Evolutionary conservation across 2,329 filamentous ascomycete species (phyloP).

Genomic region (Colletotrichum caudatum): DNA sequence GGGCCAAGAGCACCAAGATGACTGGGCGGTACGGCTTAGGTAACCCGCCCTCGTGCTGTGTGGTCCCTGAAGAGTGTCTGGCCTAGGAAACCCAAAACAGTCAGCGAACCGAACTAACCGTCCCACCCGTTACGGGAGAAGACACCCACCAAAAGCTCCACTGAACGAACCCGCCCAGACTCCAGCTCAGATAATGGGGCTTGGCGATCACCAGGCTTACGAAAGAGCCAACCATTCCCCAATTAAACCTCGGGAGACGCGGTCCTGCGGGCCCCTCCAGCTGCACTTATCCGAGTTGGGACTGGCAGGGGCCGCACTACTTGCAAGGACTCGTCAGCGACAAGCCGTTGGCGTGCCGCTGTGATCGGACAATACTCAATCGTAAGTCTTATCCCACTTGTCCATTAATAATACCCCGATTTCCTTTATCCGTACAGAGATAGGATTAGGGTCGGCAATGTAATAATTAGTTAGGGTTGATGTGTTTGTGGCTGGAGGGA

Average conservation of each 20-base stretch:
- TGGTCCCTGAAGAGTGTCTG: slow-evolving; percentile 26
- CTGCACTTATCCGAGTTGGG: slow-evolving; percentile 32
- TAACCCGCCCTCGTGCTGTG: slow-evolving; percentile 15
- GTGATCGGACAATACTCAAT: slow-evolving; percentile 25
- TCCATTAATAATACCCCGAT: no score
- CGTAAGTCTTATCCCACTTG: no score
- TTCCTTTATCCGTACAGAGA: no score
- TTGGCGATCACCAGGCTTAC: slow-evolving; percentile 37
- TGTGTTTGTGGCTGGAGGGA: no score
- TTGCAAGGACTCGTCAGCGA: slow-evolving; percentile 31
- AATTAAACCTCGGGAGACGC: slow-evolving; percentile 14
- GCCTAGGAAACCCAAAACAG: slow-evolving; percentile 39
- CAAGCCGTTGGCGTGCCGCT: slow-evolving; percentile 20
- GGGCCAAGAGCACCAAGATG: slow-evolving; percentile 30
- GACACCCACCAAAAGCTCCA: slow-evolving; percentile 17
- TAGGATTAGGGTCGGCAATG: no score
- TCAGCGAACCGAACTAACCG: slow-evolving; percentile 34
- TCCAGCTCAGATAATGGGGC: slow-evolving; percentile 32
- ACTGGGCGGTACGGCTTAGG: slow-evolving; percentile 38
- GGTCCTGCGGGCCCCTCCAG: slow-evolving; percentile 7
- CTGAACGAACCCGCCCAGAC: slow-evolving; percentile 29
- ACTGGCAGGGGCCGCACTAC: background rate
- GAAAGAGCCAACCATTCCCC: slow-evolving; percentile 31
- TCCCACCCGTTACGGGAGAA: slow-evolving; percentile 24
- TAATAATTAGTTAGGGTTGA: no score